Base-by-base conservation (phyloP, 176 grass and related monocot species). In the Oryza meridionalis region DNA sequence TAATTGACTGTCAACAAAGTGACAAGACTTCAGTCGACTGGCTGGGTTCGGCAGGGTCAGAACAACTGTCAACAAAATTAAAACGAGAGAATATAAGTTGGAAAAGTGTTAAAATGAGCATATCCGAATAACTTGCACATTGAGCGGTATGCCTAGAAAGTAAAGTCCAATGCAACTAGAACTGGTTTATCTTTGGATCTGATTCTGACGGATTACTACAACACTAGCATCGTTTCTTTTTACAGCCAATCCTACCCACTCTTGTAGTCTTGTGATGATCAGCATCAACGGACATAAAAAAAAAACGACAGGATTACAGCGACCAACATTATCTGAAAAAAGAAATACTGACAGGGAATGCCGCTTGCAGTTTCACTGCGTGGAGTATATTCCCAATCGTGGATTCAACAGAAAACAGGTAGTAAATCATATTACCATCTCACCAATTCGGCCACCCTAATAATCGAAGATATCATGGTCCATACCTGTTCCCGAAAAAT, bases 391-490 rank as follows among this genome's bases (percentile, higher is more conserved):
- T 35, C 33, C 33, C 33, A 5, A 35, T 5, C 33, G 33, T 35
- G 33, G 4, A 35, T 35, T 33, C 33, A 35, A 35, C 33, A 35
- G 33, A 35, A 35, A 21, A 14, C 26, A 11, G 14, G 42, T 12
- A 42, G 42, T 12, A 42, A 26, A 65, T 17, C 42, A 25, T n/a
- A 11, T 19, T 58, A 47, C 21, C 73, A n/a, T 58, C 25, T 77
- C 46, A 26, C 46, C 73, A 11, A 27, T 45, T 70, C 33, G 8
- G 33, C 61, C 19, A 35, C 26, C 9, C 71, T 9, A 26, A 70
- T 27, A 72, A 70, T 42, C 14, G 15, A 77, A 27, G 4, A 72
- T 58, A 81, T 83, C 22, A 83, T 75, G 67, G 69, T 62, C 58
- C 58, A 62, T 47, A 40, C 62, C 69, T 13, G 27, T 47, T 79